Evolutionary conservation across 768 basidiomycete genomes (phyloP).

Genomic region (Termitomyces eurrhizus): DNA sequence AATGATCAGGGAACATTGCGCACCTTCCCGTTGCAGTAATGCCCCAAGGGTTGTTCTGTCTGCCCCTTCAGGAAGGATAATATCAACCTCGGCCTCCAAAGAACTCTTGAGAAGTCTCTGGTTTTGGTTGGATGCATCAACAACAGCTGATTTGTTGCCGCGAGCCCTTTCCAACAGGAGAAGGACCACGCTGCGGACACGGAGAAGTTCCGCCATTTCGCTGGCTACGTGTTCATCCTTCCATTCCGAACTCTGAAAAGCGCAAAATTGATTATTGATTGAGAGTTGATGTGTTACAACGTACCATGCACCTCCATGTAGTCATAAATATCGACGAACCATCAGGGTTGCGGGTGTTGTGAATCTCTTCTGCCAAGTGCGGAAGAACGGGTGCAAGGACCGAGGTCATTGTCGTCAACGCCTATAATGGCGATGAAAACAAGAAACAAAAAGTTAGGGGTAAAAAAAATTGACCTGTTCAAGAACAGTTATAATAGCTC

Average conservation of each 20-base stretch:
- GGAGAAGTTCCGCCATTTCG: constrained; percentile 63
- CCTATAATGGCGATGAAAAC: constrained; percentile 32
- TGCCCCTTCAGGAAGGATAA: constrained; percentile 46
- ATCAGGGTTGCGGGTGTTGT: constrained; percentile 38
- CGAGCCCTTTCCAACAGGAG: constrained; percentile 75
- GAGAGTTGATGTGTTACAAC: constrained; percentile 18
- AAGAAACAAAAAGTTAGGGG: constrained; percentile 8
- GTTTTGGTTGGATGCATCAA: not conserved
- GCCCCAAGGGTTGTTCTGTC: constrained; percentile 22
- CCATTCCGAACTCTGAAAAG: constrained; percentile 55
- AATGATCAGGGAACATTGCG: constrained; percentile 16
- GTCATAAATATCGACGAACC: constrained; percentile 62
- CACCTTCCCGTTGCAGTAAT: constrained; percentile 43
- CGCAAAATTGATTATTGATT: not conserved
- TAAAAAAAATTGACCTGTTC: constrained; percentile 43
- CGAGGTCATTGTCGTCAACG: constrained; percentile 60
- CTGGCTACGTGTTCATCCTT: constrained; percentile 47
- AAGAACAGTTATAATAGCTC: constrained; percentile 66
- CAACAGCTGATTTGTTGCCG: constrained; percentile 56
- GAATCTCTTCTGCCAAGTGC: constrained; percentile 87
- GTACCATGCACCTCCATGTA: constrained; percentile 67
- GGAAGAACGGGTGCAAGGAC: constrained; percentile 86
- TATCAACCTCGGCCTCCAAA: constrained; percentile 69
- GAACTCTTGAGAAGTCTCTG: constrained; percentile 63
- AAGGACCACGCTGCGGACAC: constrained; percentile 57